Base-by-base conservation (phyloP, 805 yeast species). In the Nakazawaea populi region DNA sequence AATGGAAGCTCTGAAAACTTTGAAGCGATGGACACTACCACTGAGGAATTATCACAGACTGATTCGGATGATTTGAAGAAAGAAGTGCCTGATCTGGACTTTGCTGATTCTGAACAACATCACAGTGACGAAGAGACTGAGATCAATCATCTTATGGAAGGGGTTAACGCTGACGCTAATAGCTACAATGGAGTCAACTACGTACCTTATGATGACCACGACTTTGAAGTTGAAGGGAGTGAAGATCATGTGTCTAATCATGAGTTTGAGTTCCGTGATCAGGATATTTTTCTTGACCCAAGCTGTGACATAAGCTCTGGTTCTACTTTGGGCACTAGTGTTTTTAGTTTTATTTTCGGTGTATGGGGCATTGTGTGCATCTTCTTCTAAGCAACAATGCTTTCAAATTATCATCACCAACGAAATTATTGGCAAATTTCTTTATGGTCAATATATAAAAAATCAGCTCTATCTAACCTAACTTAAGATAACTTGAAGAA, bases 251-350 rank as follows among this genome's bases (percentile, higher is more conserved):
- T 9, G 34, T 39, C 24, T 18, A 27, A 18, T 9, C 38, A 49
- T n/a, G 49, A 50, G 12, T 46, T 51, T 28, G 38, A 42, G 18
- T 51, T n/a, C 37, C 32, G 53, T 6, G 50, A 51, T 6, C 38
- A 42, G 2, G 50, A 51, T 24, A 46, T 51, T 14, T 51, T 31
- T 24, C 44, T 51, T 30, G 48, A 42, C 12, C 47, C 50, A 12
- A 42, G 42, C 14, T 51, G 53, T 42, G 44, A 51, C 38, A 51
- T 51, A 18, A 37, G 40, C n/a, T 11, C 18, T 10, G 14, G 18
- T 37, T 37, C 40, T 37, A 11, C n/a, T 5, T 10, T 38, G 29
- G 29, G 39, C 14, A 6, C 29, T 14, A 46, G 31, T 29, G 1
- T 9, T 46, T 12, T 32, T 18, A 5, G 28, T 27, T 8, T 14